Evolutionary conservation across 192 early-diverging fungal species (phyloP).

Genomic region (Coemansia sp.): DNA sequence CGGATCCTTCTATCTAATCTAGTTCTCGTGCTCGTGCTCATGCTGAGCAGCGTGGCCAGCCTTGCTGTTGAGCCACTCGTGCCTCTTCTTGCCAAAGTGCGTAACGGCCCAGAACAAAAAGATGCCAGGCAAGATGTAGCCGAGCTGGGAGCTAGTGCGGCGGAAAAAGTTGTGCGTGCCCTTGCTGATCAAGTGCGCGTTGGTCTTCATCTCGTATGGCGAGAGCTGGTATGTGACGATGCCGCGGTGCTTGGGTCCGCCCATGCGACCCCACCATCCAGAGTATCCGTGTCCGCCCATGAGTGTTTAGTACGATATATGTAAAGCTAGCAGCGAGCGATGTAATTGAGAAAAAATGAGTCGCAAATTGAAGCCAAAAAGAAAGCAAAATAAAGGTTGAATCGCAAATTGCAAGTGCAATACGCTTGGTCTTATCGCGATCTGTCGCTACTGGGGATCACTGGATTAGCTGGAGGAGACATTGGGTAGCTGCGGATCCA

Average conservation of each 20-base stretch:
- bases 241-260: constrained; percentile 52
- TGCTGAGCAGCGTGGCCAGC: constrained; percentile 43
- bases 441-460: neutral
- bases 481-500: too few species aligned
- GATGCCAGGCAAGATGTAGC: too few species aligned
- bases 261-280: constrained; percentile 52
- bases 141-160: constrained; percentile 27
- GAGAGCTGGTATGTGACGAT: constrained; percentile 53
- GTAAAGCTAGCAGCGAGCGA: neutral
- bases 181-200: constrained; percentile 50
- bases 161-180: constrained; percentile 53
- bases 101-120: too few species aligned
- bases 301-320: neutral
- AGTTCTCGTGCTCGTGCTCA: constrained; percentile 22
- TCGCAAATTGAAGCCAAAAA: neutral
- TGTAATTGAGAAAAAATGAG: neutral
- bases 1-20: neutral
- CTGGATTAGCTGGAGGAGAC: neutral
- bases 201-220: constrained; percentile 54
- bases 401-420: neutral
- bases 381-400: neutral
- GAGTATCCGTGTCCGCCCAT: constrained; percentile 53
- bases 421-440: neutral
- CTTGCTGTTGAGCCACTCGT: constrained; percentile 53
- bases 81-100: constrained; percentile 48